Conservation (phyloP, 164 flowering plant species). For the Vitis riparia region DNA sequence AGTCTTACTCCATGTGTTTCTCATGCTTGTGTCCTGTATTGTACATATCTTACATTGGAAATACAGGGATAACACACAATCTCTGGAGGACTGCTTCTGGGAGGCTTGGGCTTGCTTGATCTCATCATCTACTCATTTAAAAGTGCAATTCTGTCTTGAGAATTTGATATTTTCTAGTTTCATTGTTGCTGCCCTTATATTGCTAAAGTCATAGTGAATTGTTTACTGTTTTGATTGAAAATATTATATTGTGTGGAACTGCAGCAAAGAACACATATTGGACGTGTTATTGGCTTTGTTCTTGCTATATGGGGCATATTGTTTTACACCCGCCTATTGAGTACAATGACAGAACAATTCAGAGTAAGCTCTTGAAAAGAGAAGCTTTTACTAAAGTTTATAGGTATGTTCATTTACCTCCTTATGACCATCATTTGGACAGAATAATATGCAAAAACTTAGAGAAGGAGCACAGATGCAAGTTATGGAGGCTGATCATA, state of each 20-base stretch:
- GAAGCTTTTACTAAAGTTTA: constrained; percentile 2
- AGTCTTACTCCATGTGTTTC: constrained; percentile 1
- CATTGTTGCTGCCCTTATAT: background rate
- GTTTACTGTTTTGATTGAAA: background rate
- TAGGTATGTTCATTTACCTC: constrained; percentile 4
- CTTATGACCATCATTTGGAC: constrained; percentile 25
- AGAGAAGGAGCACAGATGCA: constrained; percentile 97
- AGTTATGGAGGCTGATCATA: constrained; percentile 91
- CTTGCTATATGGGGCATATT: constrained; percentile 97
- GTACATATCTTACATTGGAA: constrained; percentile 1
- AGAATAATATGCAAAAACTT: constrained; percentile 90
- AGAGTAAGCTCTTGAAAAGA: constrained; percentile 57
- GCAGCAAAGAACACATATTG: constrained; percentile 90
- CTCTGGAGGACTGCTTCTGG: constrained; percentile 97
- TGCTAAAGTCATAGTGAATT: constrained; percentile 1
- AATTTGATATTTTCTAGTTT: constrained; percentile 6
- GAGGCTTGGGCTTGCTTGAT: constrained; percentile 99
- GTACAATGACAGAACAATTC: constrained; percentile 99
- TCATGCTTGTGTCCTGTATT: constrained; percentile 6
- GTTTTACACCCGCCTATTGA: constrained; percentile 86
- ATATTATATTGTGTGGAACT: constrained; percentile 18
- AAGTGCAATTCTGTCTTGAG: constrained; percentile 38
- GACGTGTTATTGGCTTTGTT: constrained; percentile 83
- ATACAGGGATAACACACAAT: constrained; percentile 54
- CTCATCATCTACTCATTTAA: constrained; percentile 95